Evolutionary conservation across 2,329 filamentous ascomycete species (phyloP).

Genomic region (Pseudogymnoascus sp.): DNA sequence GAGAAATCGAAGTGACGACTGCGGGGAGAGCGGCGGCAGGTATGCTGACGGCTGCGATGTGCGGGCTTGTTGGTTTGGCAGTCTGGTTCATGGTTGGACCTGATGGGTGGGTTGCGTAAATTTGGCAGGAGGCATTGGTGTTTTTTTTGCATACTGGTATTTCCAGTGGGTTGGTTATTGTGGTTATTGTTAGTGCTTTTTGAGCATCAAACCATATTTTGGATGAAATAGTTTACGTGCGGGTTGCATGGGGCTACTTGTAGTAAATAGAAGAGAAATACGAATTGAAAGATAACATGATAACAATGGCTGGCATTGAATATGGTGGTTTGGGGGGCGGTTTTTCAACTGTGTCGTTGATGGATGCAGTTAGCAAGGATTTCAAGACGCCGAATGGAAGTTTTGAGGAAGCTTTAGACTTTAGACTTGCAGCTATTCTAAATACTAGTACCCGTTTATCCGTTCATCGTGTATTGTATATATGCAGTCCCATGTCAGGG

Average conservation of each 20-base stretch:
- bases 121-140: background rate
- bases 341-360: too few species aligned
- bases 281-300: background rate
- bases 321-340: background rate
- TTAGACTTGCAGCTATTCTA: too few species aligned
- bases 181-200: background rate
- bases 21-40: conserved; percentile 34
- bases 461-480: too few species aligned
- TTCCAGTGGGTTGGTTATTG: background rate
- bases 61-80: conserved; percentile 13
- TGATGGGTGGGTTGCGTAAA: conserved; percentile 7
- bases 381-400: too few species aligned
- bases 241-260: background rate
- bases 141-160: background rate
- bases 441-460: too few species aligned
- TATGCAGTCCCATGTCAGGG: too few species aligned
- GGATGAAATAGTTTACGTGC: background rate
- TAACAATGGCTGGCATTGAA: background rate
- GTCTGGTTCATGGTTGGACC: conserved; percentile 8
- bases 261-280: background rate
- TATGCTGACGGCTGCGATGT: conserved; percentile 32
- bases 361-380: too few species aligned
- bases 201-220: background rate
- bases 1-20: conserved; percentile 21
- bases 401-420: too few species aligned